Evolutionary conservation across 2,329 filamentous ascomycete genomes (phyloP), one percentile per base, ranked within the genome.

Genomic region (Cordyceps farinosa): DNA sequence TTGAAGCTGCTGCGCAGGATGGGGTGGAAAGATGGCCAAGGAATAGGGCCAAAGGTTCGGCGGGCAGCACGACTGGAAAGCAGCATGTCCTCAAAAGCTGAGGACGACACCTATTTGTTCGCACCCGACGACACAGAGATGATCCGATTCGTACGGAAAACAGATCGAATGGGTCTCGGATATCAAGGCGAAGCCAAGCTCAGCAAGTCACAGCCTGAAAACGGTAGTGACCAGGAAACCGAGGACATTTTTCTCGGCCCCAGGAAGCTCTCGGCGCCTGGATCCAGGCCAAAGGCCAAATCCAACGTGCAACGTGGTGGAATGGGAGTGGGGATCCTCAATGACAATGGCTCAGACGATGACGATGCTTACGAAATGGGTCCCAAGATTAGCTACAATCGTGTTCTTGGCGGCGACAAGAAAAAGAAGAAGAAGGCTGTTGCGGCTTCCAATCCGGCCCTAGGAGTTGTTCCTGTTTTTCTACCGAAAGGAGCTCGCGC

Each of bases 1-100:
- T 82, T 90, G 15, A 93, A 90, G 72, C 80, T 99, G 17, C 79
- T 98, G 64, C 91, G 90, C 72, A 90, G 84, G 70, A 98, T 99
- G 94, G 95, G 94, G 17, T 99, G 95, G 95, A 90, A 89, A 70
- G 90, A 94, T 66, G 94, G 93, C 1, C 93, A 98, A 75, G 95
- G 95, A 3, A 87, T 98, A 66, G 95, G 95, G 0, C 92, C 92
- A 29, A 97, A 92, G 75, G 80, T 97, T 40, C 86, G 87, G 61
- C 85, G 95, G 55, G 83, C 82, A 72, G 91, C 92, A 44, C 83
- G 89, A 54, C 81, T 94, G 15, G 89, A 74, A 36, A 51, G 77
- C 50, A 74, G 73, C 32, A 70, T 71, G 6, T 70, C 71, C 0
- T 74, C 73, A 17, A 76, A 77, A 27, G 71, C 77, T 17, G 76